phyloP scores from a whole-genome alignment of 1,139 yeast genomes.

The Meyerozyma smithsonii region DNA sequence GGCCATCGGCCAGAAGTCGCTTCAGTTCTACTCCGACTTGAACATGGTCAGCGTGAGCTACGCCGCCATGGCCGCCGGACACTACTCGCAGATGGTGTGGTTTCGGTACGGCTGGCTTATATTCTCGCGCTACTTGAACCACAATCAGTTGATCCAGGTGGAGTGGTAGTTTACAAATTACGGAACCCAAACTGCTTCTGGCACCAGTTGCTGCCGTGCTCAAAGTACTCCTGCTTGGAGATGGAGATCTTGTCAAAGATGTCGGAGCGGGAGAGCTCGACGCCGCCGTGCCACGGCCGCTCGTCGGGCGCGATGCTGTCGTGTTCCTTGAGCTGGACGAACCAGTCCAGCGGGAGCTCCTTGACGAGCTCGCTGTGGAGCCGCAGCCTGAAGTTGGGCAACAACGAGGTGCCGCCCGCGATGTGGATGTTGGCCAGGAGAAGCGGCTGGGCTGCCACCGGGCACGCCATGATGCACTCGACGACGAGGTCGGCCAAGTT shows the following conservation, averaged over 20 bases:
- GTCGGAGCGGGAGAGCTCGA: constrained; percentile 47
- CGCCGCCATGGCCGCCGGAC: constrained; percentile 80
- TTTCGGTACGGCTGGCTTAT: constrained; percentile 87
- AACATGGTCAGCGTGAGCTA: constrained; percentile 56
- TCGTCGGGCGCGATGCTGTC: constrained; percentile 20
- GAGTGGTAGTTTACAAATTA: constrained; percentile 18
- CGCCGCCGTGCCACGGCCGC: constrained; percentile 40
- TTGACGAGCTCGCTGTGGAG: constrained; percentile 55
- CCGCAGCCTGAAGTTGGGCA: constrained; percentile 65
- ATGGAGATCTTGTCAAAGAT: constrained; percentile 54
- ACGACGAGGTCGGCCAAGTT: constrained; percentile 72
- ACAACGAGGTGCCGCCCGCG: constrained; percentile 76
- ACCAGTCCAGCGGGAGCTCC: constrained; percentile 67
- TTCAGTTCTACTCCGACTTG: constrained; percentile 48
- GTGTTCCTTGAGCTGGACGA: constrained; percentile 40
- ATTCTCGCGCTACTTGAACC: constrained; percentile 68
- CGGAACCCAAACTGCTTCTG: constrained; percentile 70
- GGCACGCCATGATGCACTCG: constrained; percentile 66
- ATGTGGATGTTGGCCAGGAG: constrained; percentile 74
- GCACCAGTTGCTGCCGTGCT: constrained; percentile 80
- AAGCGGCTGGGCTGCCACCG: constrained; percentile 71
- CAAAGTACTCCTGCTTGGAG: constrained; percentile 74
- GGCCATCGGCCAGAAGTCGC: constrained; percentile 18
- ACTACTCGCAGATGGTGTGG: constrained; percentile 92
- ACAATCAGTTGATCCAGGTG: constrained; percentile 55